Evolutionary conservation across 768 basidiomycete species (phyloP), one percentile per base, ranked within the genome.

Genomic region (Rhodotorula kratochvilovae): DNA sequence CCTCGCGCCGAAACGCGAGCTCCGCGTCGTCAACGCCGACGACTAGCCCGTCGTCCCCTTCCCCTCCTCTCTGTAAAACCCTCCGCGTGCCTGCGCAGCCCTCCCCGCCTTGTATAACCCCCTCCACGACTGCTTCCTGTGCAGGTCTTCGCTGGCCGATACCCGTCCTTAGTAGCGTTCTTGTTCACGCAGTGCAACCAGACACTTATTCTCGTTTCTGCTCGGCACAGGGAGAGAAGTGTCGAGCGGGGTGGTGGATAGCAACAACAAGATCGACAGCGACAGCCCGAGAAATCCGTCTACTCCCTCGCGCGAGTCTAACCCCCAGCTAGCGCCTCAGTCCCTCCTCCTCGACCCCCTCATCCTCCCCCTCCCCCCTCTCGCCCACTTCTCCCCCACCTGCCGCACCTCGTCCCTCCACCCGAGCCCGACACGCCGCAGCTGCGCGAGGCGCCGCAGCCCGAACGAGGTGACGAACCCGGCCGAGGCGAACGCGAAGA

Each of bases 381-480:
- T 51, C 39, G 27, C 65, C 70, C 70, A 71, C 21, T 61, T 48
- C 42, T 50, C 65, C 11, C 51, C 65, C 5, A 58, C 56, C n/a
- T 56, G 55, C 6, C 65, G 21, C 17, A 71, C 29, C 55, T 63
- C 70, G 29, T 67, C 70, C 25, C 68, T 50, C 57, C 61, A 66
- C 54, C 74, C 76, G 53, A 82, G 73, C 0, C 79, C 80, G 16
- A 82, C 79, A 17, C 78, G 74, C 3, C 81, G 75, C 39, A 82
- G 74, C 36, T 76, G 74, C 1, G 77, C 67, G 2, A 83, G 77
- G 84, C 84, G 88, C 74, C 89, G 85, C 31, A 91, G 81, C 10
- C 90, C 90, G 48, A 83, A 78, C 80, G 84, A 84, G n/a, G 87
- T 86, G 61, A 90, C 86, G 50, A 88, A 70, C 39, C 86, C 77